Base-by-base conservation (phyloP, 306 rosid species). In the Sesbania bispinosa region DNA sequence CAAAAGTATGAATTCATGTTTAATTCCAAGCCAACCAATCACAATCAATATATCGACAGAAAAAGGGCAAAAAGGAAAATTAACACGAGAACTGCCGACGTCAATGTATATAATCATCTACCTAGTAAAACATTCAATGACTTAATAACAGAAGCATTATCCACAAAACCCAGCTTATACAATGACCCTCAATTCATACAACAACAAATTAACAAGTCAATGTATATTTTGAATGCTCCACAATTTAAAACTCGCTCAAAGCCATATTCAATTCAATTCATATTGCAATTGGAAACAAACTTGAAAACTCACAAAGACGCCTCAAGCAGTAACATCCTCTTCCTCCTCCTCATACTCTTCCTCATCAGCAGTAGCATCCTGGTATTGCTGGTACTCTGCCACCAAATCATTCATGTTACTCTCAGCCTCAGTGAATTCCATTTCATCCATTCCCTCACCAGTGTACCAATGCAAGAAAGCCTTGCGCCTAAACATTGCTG, bases 361-460 rank as follows among this genome's bases (percentile, higher is more conserved):
- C 51, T 86, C 94, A 0, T 86, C 89, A 0, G 35, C 72, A 1
- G 89, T 86, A 29, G 97, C 95, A 65, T 90, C 97, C 76, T 90
- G 97, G 77, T 90, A 90, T 77, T 90, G 97, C 81, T 90, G 97
- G 75, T 90, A 90, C 86, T 90, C 97, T 0, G 97, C 95, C 20
- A 90, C 97, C 51, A 90, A 78, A 80, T 90, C 97, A 7, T 90
- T 90, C 95, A 90, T 90, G 85, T 90, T 90, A 18, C 92, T 88
- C 76, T 82, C 97, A 2, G 97, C 97, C 85, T 90, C 94, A 0
- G 97, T 90, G 75, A 90, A 90, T 88, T 90, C 97, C 97, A 90
- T 90, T 76, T 90, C 94, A 51, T 90, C 97, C 97, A 90, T 90
- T 82, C 94, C 97, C 85, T 90, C 97, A 0, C 94, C 97, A 0